Evolutionary conservation across 495 filamentous ascomycete genomes (phyloP), one percentile per base, ranked within the genome.

Genomic region (Tuber magnatum): DNA sequence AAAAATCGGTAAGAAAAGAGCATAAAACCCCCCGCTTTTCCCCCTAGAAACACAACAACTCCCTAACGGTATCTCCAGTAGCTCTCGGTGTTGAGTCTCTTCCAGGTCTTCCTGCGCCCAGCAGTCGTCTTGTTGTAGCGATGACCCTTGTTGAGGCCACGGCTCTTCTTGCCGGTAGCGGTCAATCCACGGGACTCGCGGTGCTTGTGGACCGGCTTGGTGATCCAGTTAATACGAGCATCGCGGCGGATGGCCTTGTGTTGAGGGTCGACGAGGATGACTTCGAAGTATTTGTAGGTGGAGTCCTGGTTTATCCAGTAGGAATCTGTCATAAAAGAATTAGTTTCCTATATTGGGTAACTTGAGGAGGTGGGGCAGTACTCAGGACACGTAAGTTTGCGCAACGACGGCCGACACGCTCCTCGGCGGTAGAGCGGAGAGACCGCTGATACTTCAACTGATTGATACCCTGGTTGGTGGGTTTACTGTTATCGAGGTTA

Each of bases 251-350:
- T 99, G 85, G 96, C 95, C 90, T 97, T 98, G 92, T 99, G 95
- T 88, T 96, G 91, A 84, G 95, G 96, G 88, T 99, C 95, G 85
- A 99, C 96, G 81, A 97, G 92, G 88, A 99, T 97, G 86, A 99
- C 90, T 88, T 99, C 95, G 88, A 89, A 99, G 91, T 98, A 99
- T 90, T 99, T 99, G 92, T 98, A 99, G 87, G 95, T 98, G 73
- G 94, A 97, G 89, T 99, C 95, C 89, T 99, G 95, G 90, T 99
- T 99, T 91, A 98, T 93, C 95, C 95, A 99, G 93, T 99, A 99
- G 81, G 94, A 97, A 90, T 98, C 80, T 81, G 28, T 41, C 12
- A 42, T 68, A 40, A 51, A 42, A 65, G 1, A 9, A 18, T 48
- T 39, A 42, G 28, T n/a, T 42, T 20, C 73, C 38, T n/a, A 28